Evolutionary conservation across 208 protist species (phyloP).

Genomic region (Acanthamoeba divionensis): DNA sequence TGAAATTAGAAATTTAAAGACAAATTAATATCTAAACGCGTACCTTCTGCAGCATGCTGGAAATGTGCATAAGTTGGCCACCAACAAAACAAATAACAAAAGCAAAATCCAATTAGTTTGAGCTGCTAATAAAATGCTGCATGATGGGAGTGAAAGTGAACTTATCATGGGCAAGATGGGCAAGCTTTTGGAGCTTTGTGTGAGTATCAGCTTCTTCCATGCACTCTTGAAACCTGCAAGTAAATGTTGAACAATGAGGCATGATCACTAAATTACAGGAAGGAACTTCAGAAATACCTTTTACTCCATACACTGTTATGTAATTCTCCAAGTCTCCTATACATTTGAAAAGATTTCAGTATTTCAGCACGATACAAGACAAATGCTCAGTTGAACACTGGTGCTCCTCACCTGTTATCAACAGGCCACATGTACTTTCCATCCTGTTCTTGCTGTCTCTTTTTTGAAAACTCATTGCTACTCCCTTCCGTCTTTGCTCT

Average conservation of each 20-base stretch:
- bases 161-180: constrained; percentile 37
- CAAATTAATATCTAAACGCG: too few species aligned
- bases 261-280: neutral
- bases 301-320: constrained; percentile 47
- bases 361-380: neutral
- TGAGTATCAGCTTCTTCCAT: neutral
- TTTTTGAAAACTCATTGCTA: neutral
- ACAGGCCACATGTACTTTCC: neutral
- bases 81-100: neutral
- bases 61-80: neutral
- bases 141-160: neutral
- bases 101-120: neutral
- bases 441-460: neutral
- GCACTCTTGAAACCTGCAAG: neutral
- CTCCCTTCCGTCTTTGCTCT: neutral
- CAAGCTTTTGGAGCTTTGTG: constrained; percentile 1
- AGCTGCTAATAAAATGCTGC: neutral
- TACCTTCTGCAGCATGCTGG: constrained; percentile 19
- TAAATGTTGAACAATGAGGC: too few species aligned
- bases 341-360: neutral
- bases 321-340: neutral
- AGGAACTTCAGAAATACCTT: neutral
- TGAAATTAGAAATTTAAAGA: too few species aligned
- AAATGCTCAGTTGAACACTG: neutral
- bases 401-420: neutral